Percentiles rank a stretch among this genome's conserved stretches.
Conservation (phyloP, 2,329 filamentous ascomycete species). For the Clarireedia homoeocarpa region DNA sequence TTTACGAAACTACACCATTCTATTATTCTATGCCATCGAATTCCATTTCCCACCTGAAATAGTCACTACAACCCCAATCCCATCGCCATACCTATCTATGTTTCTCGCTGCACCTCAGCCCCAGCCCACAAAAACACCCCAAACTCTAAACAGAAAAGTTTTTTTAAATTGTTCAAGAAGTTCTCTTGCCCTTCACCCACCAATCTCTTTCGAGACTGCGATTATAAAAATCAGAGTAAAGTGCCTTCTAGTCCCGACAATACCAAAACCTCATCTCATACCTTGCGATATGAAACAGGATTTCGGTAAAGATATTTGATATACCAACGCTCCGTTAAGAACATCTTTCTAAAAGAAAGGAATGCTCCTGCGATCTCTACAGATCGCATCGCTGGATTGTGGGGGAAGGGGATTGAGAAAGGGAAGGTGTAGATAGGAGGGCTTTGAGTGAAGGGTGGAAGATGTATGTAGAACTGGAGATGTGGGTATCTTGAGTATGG, state of each 20-base stretch:
- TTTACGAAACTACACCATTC: no score
- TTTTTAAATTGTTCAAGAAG: slow-evolving; percentile 24
- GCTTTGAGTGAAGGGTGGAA: background rate
- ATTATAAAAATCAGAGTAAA: slow-evolving; percentile 25
- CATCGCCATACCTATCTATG: no score
- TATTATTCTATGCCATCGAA: no score
- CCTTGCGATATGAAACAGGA: slow-evolving; percentile 3
- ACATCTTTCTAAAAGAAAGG: slow-evolving; percentile 56
- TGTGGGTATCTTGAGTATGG: no score
- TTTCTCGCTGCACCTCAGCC: no score
- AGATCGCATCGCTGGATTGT: slow-evolving; percentile 64
- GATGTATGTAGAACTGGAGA: background rate
- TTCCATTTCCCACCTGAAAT: no score
- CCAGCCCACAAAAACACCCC: no score
- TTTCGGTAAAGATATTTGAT: slow-evolving; percentile 16
- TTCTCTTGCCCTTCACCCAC: slow-evolving; percentile 30
- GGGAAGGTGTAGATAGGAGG: background rate
- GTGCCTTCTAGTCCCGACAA: slow-evolving; percentile 29
- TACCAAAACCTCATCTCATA: slow-evolving; percentile 11
- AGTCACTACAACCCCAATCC: no score
- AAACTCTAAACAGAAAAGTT: no score
- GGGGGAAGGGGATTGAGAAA: background rate
- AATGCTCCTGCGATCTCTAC: slow-evolving; percentile 64
- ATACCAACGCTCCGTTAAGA: slow-evolving; percentile 81
- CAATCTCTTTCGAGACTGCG: slow-evolving; percentile 27